Evolutionary conservation across 139 green algal genomes (phyloP).

Genomic region (Zygnema cylindricum): DNA sequence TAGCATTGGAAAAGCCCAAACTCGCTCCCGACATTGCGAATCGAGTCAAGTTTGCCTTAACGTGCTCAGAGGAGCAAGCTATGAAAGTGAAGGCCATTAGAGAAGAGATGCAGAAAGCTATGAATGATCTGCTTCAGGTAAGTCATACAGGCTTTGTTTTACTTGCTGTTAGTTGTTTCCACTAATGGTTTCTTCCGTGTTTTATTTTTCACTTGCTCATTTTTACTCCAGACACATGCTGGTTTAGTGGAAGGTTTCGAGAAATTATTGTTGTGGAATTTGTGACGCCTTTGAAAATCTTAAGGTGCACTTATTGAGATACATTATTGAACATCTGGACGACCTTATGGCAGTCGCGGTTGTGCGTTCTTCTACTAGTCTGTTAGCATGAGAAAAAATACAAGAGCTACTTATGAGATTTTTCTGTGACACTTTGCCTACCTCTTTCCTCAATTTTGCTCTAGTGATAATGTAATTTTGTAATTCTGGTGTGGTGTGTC

Average conservation of each 20-base stretch:
- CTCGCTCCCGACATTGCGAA: constrained; percentile 12
- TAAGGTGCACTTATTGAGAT: no score
- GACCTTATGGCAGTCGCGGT: no score
- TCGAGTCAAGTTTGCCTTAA: background rate
- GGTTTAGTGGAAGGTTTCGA: background rate
- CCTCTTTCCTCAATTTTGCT: background rate
- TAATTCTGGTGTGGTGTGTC: background rate
- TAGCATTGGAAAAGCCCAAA: constrained; percentile 29
- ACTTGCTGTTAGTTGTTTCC: background rate
- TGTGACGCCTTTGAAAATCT: no score
- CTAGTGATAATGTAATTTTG: background rate
- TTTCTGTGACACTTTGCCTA: no score
- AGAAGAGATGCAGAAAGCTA: background rate
- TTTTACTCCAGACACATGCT: background rate
- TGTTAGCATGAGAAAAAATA: no score
- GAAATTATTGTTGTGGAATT: no score
- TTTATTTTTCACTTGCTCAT: background rate
- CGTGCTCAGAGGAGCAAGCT: background rate
- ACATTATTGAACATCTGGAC: no score
- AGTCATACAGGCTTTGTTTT: background rate
- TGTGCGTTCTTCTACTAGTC: no score
- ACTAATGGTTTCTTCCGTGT: background rate
- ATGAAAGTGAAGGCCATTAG: background rate
- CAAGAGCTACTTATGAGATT: no score
- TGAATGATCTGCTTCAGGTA: constrained; percentile 10